Conservation (phyloP, 176 grass and related monocot genomes). For the Eleusine coracana region DNA sequence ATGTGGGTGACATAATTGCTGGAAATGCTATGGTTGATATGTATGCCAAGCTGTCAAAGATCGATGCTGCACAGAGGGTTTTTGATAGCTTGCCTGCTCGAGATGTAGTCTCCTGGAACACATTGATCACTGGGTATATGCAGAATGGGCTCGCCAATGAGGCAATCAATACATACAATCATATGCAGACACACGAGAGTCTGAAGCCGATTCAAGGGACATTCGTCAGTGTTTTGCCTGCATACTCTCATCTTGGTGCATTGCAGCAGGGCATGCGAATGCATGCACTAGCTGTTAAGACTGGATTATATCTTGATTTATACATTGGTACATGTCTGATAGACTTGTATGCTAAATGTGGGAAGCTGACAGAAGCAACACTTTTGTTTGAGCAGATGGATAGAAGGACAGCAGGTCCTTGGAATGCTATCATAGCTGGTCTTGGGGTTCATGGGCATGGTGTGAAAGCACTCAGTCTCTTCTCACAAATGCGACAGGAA, state of each 20-base stretch:
- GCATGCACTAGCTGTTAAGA: conserved; percentile 52
- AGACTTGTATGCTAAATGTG: conserved; percentile 84
- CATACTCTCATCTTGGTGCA: conserved; percentile 69
- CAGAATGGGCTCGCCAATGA: conserved; percentile 72
- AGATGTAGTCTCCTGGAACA: conserved; percentile 80
- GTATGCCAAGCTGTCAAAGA: conserved; percentile 66
- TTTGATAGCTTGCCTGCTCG: conserved; percentile 56
- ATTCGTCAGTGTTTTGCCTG: conserved; percentile 67
- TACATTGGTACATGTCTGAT: conserved; percentile 69
- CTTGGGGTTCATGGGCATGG: conserved; percentile 72
- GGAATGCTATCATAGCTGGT: conserved; percentile 73
- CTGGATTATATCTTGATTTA: conserved; percentile 56
- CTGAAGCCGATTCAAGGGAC: conserved; percentile 67
- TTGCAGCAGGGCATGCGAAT: conserved; percentile 72
- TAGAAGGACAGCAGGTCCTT: conserved; percentile 52
- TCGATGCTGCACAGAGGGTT: conserved; percentile 39
- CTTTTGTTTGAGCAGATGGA: conserved; percentile 59
- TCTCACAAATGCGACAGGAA: conserved; percentile 72
- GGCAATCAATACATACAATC: conserved; percentile 50
- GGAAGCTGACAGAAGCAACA: conserved; percentile 58
- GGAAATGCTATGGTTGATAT: conserved; percentile 75
- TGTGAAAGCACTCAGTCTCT: conserved; percentile 43
- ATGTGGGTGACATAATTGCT: conserved; percentile 53
- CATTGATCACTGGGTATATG: conserved; percentile 68
- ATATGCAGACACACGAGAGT: conserved; percentile 51